Base-by-base conservation (phyloP, 2,329 filamentous ascomycete species). In the Periconia macrospinosa region DNA sequence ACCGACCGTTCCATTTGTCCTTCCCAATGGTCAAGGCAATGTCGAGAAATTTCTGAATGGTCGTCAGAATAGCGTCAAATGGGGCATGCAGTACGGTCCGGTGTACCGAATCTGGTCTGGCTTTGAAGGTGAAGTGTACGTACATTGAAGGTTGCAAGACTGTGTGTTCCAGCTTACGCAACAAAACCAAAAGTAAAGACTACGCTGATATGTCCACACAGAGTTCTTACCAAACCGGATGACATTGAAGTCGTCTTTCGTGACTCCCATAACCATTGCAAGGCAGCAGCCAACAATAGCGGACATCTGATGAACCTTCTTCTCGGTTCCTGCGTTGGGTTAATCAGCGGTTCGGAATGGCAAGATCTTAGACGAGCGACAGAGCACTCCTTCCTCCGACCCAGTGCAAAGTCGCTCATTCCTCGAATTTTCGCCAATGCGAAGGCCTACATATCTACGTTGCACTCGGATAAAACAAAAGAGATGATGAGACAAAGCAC, bases 1-100 rank as follows among this genome's bases (percentile, higher is more conserved):
- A 33, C 30, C 30, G 7, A 33, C 30, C 30, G 13, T 13, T 10
- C 58, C 63, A 37, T 68, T 57, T 43, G 27, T 50, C 6, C 63
- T 58, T 40, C 62, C 62, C 13, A 63, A 65, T 46, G 60, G 62
- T 8, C 57, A 63, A 56, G 77, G 76, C 1, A 67, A 77, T 51
- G 54, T 63, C 2, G 74, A 52, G 11, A 79, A 79, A 55, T 79
- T 79, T 50, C 54, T 79, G 0, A 43, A 71, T 9, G 76, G 76
- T 1, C 55, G 56, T 9, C 52, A 64, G 6, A 75, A 75, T 37
- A 71, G 66, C 19, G 44, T 30, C 8, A 41, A 47, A 17, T 79
- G 77, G 77, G 59, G 53, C 10, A 41, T 42, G 6, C 35, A 66
- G 47, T 66, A 71, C 57, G 76, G 76, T 1, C n/a, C 50, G 0